A percentile compares a stretch with the other conserved stretches of the same genome.
Conservation (phyloP, 176 grass and related monocot genomes). For the Metroxylon sagu region DNA sequence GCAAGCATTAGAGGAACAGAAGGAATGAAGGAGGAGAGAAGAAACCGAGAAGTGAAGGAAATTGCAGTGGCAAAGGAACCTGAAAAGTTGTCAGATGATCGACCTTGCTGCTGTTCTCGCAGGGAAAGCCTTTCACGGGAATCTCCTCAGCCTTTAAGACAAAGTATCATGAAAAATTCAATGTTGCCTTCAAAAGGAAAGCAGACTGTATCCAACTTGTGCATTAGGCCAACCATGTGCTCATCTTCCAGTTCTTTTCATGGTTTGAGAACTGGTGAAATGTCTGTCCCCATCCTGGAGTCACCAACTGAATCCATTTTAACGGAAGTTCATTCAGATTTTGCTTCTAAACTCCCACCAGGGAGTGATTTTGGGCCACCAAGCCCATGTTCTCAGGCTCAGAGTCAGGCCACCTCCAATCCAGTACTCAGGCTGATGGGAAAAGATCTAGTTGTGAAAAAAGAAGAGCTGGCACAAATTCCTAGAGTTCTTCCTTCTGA, state of each 20-base stretch:
- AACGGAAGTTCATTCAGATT: constrained; percentile 25
- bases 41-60: constrained; percentile 20
- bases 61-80: constrained; percentile 11
- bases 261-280: constrained; percentile 23
- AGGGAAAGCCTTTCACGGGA: constrained; percentile 58
- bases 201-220: constrained; percentile 42
- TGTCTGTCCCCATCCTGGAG: constrained; percentile 31
- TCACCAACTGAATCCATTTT: constrained; percentile 31
- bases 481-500: constrained; percentile 18
- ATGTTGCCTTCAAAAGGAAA: constrained; percentile 28
- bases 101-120: constrained; percentile 53
- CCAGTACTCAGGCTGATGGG: constrained; percentile 86
- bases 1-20: constrained; percentile 24
- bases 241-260: constrained; percentile 70
- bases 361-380: constrained; percentile 23
- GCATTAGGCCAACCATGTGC: constrained; percentile 48
- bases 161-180: constrained; percentile 22
- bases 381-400: constrained; percentile 33
- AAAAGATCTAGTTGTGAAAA: constrained; percentile 90
- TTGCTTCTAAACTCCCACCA: constrained; percentile 23
- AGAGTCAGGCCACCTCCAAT: constrained; percentile 60
- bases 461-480: constrained; percentile 52
- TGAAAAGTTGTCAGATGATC: constrained; percentile 34
- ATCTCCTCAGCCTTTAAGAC: constrained; percentile 23
- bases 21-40: constrained; percentile 20